Evolutionary conservation across 495 filamentous ascomycete species (phyloP).

Genomic region (Neurospora africana): DNA sequence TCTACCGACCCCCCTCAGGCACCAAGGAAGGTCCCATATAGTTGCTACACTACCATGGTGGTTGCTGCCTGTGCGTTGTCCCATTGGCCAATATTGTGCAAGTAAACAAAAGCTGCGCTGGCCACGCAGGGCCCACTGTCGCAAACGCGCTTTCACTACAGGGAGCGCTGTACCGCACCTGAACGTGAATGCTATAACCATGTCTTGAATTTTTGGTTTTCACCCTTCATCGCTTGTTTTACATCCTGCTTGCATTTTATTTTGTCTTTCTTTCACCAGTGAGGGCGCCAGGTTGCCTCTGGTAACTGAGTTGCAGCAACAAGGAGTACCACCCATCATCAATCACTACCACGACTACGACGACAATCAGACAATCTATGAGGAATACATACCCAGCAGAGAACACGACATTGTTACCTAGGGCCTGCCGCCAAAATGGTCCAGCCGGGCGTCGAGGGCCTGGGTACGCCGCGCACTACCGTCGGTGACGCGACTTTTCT

Average conservation of each 20-base stretch:
- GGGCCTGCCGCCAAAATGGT: conserved; percentile 25
- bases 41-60: not conserved
- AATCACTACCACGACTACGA: not conserved
- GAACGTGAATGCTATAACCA: not conserved
- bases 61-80: not conserved
- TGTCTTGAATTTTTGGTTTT: not conserved
- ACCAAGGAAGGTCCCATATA: not conserved
- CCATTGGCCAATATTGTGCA: conserved; percentile 14
- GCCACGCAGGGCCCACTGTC: not conserved
- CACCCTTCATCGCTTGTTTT: not conserved
- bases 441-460: conserved; percentile 40
- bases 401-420: not conserved
- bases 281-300: not conserved
- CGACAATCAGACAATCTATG: not conserved
- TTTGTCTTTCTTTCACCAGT: not conserved
- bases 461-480: conserved; percentile 74
- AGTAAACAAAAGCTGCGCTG: conserved; percentile 21
- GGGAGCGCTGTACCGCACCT: not conserved
- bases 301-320: not conserved
- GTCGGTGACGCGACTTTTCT: conserved; percentile 70
- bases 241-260: not conserved
- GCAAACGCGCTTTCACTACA: conserved; percentile 13
- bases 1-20: not conserved
- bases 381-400: not conserved
- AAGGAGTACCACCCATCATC: not conserved